A percentile compares a stretch with the other conserved stretches of the same genome.
These are phyloP conservation scores for Fusarium torulosum DNA, from an alignment of 2,329 filamentous ascomycete species.

Conservation along the genomic window DNA sequence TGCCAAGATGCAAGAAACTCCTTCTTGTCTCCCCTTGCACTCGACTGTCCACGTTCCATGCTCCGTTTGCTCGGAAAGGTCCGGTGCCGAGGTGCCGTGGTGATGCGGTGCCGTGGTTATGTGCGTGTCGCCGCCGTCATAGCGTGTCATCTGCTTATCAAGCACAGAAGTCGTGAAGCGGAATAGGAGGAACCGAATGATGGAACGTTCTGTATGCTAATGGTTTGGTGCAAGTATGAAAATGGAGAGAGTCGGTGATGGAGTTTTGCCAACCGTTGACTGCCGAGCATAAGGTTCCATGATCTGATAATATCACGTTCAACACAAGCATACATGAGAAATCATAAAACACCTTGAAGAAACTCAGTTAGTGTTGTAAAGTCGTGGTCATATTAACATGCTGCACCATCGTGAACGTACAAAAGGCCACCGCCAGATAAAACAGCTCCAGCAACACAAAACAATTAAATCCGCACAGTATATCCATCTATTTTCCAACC, in stretches of 20 bases:
- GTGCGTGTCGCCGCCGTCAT: constrained; percentile 6
- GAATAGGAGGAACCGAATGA: not conserved
- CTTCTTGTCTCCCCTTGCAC: constrained; percentile 12
- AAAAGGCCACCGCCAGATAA: constrained; percentile 24
- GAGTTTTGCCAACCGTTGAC: not conserved
- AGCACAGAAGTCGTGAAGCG: not conserved
- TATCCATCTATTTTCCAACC: constrained; percentile 47
- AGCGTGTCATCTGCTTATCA: constrained; percentile 18
- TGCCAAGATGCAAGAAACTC: constrained; percentile 21
- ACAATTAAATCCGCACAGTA: constrained; percentile 33
- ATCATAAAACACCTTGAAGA: not conserved
- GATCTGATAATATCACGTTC: not conserved
- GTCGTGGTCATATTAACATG: constrained; percentile 40
- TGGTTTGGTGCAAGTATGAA: not conserved
- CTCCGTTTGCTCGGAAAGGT: constrained; percentile 26
- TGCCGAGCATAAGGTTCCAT: not conserved
- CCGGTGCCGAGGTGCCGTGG: constrained; percentile 29
- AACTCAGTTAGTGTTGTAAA: constrained; percentile 14
- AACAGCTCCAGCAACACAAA: constrained; percentile 39
- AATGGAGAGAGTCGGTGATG: constrained; percentile 15
- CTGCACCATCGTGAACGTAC: constrained; percentile 31
- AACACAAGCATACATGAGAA: not conserved
- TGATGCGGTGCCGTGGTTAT: not conserved
- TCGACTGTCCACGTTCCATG: constrained; percentile 29
- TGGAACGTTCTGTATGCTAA: not conserved